Evolutionary conservation across 768 basidiomycete genomes (phyloP), one percentile per base, ranked within the genome.

Genomic region (Lactarius sanguifluus): DNA sequence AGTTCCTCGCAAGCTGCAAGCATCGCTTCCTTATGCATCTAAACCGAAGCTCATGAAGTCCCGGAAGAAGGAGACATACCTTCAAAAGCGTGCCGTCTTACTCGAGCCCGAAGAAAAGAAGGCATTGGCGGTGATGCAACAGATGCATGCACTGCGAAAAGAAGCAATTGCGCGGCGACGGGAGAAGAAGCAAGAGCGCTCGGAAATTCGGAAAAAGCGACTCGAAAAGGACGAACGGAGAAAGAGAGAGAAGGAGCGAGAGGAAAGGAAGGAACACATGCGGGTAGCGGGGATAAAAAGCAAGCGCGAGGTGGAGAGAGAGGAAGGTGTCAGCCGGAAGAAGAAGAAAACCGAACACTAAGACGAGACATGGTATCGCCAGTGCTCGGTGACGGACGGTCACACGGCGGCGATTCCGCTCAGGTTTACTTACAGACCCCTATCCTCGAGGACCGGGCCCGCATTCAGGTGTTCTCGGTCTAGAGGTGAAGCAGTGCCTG

Each of bases 61-160:
- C 9, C 94, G 94, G 77, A 77, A 80, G 41, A 79, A 79, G 63
- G 81, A 83, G 75, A 94, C 95, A n/a, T 97, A 98, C 77, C 77
- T 98, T 74, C 93, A 95, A 77, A 93, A 92, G 76, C 88, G 97
- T 15, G 95, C 96, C 1, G 95, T 98, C 30, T 88, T 99, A 55
- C 84, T 98, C 83, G 92, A 96, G 73, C 92, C 93, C 1, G 94
- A 96, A 75, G 97, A 98, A 81, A 94, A 90, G 82, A 90, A 87
- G 75, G 96, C 97, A 0, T 79, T 98, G 23, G 89, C 92, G 45
- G 78, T 98, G 45, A 75, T 99, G 75, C 96, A 98, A 76, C 96
- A 98, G 81, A 94, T 98, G 69, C 86, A 91, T 57, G 92, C 95
- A 7, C 76, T 99, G 72, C 80, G 93, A 65, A 98, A 95, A 77